Evolutionary conservation across 345 rosid genomes (phyloP).

Genomic region (Kandelia obovata): DNA sequence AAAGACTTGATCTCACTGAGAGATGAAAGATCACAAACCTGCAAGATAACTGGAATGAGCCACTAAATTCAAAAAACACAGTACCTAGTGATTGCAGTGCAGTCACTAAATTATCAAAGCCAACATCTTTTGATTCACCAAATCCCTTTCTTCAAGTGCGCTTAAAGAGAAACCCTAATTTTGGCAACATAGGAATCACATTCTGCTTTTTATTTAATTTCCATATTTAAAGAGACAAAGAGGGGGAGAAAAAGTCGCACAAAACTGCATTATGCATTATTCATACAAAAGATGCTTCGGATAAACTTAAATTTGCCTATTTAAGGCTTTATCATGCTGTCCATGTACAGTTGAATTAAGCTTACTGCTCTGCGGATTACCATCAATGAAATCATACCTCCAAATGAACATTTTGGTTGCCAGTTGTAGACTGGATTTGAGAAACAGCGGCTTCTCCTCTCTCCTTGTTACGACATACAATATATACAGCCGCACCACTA

Average conservation of each 20-base stretch:
- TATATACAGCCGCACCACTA: slow-evolving; percentile 84
- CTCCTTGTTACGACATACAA: slow-evolving; percentile 84
- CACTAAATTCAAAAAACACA: slow-evolving; percentile 4
- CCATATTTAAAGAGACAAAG: neutral
- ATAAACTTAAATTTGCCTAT: no score
- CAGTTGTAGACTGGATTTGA: slow-evolving; percentile 59
- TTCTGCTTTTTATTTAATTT: neutral
- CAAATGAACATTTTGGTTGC: slow-evolving; percentile 69
- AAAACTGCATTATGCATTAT: no score
- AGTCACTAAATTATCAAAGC: neutral
- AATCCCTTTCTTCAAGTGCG: neutral
- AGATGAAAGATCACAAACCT: slow-evolving; percentile 90
- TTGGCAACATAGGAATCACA: neutral
- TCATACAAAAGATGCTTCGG: no score
- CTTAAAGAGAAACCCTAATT: neutral
- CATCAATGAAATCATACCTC: slow-evolving; percentile 46
- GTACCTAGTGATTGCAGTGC: neutral
- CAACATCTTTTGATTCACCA: neutral
- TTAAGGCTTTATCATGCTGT: no score
- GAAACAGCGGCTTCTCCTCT: slow-evolving; percentile 82
- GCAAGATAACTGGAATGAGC: slow-evolving; percentile 31
- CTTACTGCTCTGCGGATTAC: no score
- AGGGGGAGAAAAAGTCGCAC: neutral
- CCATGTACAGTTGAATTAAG: no score
- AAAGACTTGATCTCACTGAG: slow-evolving; percentile 70